phyloP scores from a whole-genome alignment of 805 yeast species.

The Yarrowia sp. region DNA sequence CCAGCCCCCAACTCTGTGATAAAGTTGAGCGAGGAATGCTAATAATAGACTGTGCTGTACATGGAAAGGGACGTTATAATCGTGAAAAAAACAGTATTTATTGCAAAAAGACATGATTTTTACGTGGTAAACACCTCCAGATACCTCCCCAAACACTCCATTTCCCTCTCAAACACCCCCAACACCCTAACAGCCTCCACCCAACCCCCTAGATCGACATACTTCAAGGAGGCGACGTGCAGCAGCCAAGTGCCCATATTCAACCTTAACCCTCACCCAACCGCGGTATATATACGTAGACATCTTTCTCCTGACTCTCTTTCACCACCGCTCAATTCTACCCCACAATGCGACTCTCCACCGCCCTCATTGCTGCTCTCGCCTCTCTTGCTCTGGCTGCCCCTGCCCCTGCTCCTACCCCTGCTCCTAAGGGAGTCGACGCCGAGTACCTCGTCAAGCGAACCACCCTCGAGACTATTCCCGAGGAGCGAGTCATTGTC shows the following conservation, averaged over 20 bases:
- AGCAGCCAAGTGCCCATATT: slow-evolving; percentile 8
- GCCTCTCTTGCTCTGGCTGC: neutral
- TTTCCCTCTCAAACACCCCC: neutral
- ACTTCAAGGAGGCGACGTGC: slow-evolving; percentile 12
- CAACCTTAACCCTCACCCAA: neutral
- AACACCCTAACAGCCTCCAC: no score
- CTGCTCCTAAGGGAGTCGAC: no score
- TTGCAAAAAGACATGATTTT: no score
- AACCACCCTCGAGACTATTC: neutral
- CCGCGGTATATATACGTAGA: neutral
- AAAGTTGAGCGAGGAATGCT: neutral
- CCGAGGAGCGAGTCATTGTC: slow-evolving; percentile 1
- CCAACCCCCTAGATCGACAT: neutral
- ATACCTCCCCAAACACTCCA: neutral
- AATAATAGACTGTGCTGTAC: neutral
- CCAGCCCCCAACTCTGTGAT: neutral
- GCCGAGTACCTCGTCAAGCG: neutral
- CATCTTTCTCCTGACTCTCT: no score
- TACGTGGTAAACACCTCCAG: no score
- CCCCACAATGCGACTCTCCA: neutral
- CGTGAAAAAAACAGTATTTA: no score
- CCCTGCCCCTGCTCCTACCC: slow-evolving; percentile 10
- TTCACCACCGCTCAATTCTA: neutral
- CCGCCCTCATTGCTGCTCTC: neutral
- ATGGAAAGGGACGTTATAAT: no score